Base-by-base conservation (phyloP, 1,284 basidiomycete species). In the Ustilago lituana region DNA sequence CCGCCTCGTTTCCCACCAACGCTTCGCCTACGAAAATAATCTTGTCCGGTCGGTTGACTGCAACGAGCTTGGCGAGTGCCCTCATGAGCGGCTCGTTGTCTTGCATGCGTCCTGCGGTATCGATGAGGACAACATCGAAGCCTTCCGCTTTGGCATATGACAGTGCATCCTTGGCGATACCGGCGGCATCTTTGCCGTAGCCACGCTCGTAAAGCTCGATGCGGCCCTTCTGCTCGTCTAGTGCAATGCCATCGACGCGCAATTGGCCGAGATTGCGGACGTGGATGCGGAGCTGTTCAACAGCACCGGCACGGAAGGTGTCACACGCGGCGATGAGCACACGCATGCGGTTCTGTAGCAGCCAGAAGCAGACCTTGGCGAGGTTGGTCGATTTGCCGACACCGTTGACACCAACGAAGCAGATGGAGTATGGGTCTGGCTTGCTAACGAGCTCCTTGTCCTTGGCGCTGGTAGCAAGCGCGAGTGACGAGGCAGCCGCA, bases 321-420 rank as follows among this genome's bases (percentile, higher is more conserved):
- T 99, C 96, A 80, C 96, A 98, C 11, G 96, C 96, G 23, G 96
- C 96, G 74, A 99, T 98, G 68, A 98, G 86, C 19, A 99, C 95
- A 26, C 91, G 87, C 37, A 95, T 84, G 9, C 90, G 90, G 79
- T 99, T 98, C 84, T 98, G 95, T 43, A 98, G 89, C 19, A 99
- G 86, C 96, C 96, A 98, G 85, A 98, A 98, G 84, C 93, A 95
- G 45, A 99, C 95, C 84, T 99, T 99, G 49, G 91, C 93, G 24
- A 99, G 84, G 82, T 98, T 98, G 5, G 96, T 98, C 74, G 93
- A 96, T 85, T 99, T 99, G 48, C 96, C 96, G 19, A 99, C 96
- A 20, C 96, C 96, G 80, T 99, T 99, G 47, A 99, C 96, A n/a
- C 96, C 96, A 38, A 98, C 94, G 81, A 99, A 99, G 0, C 93